These are phyloP conservation scores for Ophiostoma perfectum DNA, from an alignment of 2,329 filamentous ascomycete genomes.

Conservation along the genomic window DNA sequence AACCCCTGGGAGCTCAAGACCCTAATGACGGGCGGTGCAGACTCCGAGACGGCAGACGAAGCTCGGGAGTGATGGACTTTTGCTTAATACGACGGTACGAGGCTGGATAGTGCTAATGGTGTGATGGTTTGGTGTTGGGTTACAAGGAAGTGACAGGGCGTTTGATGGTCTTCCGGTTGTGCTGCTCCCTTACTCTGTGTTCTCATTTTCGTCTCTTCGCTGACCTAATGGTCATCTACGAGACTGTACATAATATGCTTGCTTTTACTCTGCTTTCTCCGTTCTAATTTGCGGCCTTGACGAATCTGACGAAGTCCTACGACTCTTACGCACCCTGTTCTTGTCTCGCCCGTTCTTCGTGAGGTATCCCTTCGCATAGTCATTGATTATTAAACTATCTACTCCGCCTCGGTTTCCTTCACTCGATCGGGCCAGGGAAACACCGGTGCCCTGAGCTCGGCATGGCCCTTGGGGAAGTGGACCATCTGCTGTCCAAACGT, in stretches of 20 bases:
- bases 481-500: conserved; percentile 6
- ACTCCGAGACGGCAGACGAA: not conserved
- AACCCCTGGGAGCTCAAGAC: conserved; percentile 69
- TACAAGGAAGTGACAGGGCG: not conserved
- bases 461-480: not conserved
- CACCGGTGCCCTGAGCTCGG: conserved; percentile 2
- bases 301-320: not conserved
- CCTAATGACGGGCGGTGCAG: conserved; percentile 45
- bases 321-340: not conserved
- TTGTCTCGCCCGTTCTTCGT: not conserved
- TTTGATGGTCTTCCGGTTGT: not conserved
- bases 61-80: not conserved
- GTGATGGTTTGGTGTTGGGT: not conserved
- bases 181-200: not conserved
- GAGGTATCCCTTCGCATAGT: too few relatives aligned
- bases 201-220: not conserved
- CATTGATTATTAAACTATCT: not conserved
- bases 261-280: not conserved
- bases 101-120: not conserved
- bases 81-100: not conserved
- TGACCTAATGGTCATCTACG: not conserved
- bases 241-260: not conserved
- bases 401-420: not conserved
- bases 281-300: not conserved
- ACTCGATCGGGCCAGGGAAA: conserved; percentile 5